Conservation (phyloP, 495 filamentous ascomycete genomes). For the Xylaria intraflava region DNA sequence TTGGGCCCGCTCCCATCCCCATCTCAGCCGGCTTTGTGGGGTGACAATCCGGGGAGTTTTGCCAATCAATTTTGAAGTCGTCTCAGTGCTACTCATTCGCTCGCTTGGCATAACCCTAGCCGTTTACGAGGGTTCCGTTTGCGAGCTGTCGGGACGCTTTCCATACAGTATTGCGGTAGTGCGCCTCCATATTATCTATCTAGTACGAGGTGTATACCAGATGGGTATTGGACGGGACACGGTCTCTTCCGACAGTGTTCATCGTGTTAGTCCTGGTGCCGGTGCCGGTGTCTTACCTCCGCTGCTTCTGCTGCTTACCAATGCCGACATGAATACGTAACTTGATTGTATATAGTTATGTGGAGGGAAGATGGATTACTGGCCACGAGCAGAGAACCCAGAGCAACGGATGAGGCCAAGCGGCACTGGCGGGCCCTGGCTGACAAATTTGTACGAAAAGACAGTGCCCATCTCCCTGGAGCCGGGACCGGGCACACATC, state of each 20-base stretch:
- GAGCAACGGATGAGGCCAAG: background rate
- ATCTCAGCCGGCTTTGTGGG: constrained; percentile 5
- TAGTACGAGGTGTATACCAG: too few relatives aligned
- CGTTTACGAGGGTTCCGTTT: constrained; percentile 3
- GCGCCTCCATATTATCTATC: too few relatives aligned
- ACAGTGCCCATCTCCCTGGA: too few relatives aligned
- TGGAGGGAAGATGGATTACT: background rate
- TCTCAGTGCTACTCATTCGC: constrained; percentile 8
- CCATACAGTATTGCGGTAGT: too few relatives aligned
- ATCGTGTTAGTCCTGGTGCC: too few relatives aligned
- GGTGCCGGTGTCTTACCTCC: background rate
- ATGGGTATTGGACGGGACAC: too few relatives aligned
- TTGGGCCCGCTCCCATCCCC: background rate
- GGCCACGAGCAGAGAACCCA: background rate
- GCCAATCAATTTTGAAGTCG: background rate
- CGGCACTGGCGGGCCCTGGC: too few relatives aligned
- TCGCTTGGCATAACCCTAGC: background rate
- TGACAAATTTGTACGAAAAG: too few relatives aligned
- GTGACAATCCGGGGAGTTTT: constrained; percentile 10
- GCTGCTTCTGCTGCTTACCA: background rate
- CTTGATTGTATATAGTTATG: background rate
- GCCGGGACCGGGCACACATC: too few relatives aligned
- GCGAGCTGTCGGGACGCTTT: too few relatives aligned
- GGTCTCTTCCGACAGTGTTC: too few relatives aligned
- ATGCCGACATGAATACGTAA: constrained; percentile 4